Percentiles rank a stretch among this genome's conserved stretches.
phyloP scores from a whole-genome alignment of 345 rosid genomes.

The Anastatica hierochuntica region DNA sequence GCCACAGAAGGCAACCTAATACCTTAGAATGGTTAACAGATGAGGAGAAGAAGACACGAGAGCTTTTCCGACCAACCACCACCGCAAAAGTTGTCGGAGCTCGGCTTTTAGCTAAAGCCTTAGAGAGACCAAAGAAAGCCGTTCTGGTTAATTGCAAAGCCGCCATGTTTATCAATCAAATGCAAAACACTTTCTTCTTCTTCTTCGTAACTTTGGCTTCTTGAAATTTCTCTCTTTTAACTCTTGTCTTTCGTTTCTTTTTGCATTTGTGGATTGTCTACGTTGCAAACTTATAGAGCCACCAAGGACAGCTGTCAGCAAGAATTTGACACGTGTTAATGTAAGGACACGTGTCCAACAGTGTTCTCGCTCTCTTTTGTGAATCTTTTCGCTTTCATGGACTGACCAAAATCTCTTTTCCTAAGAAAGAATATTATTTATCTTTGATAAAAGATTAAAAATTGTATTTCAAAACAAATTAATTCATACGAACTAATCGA shows the following conservation, averaged over 20 bases:
- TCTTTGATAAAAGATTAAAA: no score
- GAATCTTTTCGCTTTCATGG: no score
- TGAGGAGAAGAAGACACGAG: slow-evolving; percentile 19
- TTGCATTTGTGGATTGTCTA: not conserved
- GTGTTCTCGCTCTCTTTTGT: not conserved
- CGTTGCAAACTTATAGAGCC: slow-evolving; percentile 15
- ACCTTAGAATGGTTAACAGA: slow-evolving; percentile 25
- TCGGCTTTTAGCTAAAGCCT: slow-evolving; percentile 13
- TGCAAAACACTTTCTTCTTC: no score
- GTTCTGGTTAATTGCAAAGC: slow-evolving; percentile 22
- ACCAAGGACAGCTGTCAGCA: slow-evolving; percentile 8
- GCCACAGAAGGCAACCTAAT: no score
- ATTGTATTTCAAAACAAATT: no score
- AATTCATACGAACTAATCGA: no score
- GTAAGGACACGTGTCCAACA: slow-evolving; percentile 2
- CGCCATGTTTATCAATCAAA: slow-evolving; percentile 17
- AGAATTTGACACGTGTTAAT: slow-evolving; percentile 14
- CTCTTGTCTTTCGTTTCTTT: not conserved
- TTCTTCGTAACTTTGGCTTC: no score
- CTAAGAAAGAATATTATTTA: no score
- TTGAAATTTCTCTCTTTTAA: no score
- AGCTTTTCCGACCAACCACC: slow-evolving; percentile 17
- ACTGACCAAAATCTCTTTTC: no score
- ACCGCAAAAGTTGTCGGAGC: slow-evolving; percentile 19
- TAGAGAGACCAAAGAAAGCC: slow-evolving; percentile 1